These are phyloP conservation scores for Erythrophleum fordii DNA, from an alignment of 306 rosid species.

Conservation along the genomic window DNA sequence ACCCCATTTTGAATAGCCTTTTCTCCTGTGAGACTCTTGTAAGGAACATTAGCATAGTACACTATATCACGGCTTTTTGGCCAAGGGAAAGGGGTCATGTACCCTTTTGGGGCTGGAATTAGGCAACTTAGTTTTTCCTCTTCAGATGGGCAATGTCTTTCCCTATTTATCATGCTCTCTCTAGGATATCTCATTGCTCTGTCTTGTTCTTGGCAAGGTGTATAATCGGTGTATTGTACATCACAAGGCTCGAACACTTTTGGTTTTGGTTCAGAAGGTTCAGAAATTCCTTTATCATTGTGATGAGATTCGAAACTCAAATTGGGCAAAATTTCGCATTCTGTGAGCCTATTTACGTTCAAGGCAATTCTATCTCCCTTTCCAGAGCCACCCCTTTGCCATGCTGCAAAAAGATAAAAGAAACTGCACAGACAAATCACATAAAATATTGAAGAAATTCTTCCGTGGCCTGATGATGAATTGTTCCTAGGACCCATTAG, in stretches of 20 bases:
- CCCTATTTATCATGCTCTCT: slow-evolving; percentile 88
- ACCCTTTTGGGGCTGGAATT: slow-evolving; percentile 88
- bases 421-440: slow-evolving; percentile 79
- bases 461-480: slow-evolving; percentile 54
- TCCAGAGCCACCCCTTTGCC: slow-evolving; percentile 91
- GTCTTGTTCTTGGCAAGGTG: slow-evolving; percentile 97
- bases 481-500: slow-evolving; percentile 76
- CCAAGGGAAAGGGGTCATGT: slow-evolving; percentile 86
- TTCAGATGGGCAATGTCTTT: slow-evolving; percentile 88
- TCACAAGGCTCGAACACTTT: slow-evolving; percentile 78
- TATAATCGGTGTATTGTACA: slow-evolving; percentile 66
- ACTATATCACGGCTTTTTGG: slow-evolving; percentile 92
- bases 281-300: slow-evolving; percentile 50
- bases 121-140: slow-evolving; percentile 85
- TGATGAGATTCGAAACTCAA: slow-evolving; percentile 85
- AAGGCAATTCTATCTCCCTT: slow-evolving; percentile 76
- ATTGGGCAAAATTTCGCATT: slow-evolving; percentile 59
- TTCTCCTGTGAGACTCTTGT: slow-evolving; percentile 78
- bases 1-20: slow-evolving; percentile 93
- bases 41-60: slow-evolving; percentile 83
- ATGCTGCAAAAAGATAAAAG: slow-evolving; percentile 93
- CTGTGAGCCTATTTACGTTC: slow-evolving; percentile 63
- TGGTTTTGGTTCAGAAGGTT: slow-evolving; percentile 59
- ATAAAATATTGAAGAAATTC: slow-evolving; percentile 65
- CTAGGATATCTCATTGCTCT: slow-evolving; percentile 91